Evolutionary conservation across 164 flowering plant species (phyloP).

Genomic region (Tetracentron sinense): DNA sequence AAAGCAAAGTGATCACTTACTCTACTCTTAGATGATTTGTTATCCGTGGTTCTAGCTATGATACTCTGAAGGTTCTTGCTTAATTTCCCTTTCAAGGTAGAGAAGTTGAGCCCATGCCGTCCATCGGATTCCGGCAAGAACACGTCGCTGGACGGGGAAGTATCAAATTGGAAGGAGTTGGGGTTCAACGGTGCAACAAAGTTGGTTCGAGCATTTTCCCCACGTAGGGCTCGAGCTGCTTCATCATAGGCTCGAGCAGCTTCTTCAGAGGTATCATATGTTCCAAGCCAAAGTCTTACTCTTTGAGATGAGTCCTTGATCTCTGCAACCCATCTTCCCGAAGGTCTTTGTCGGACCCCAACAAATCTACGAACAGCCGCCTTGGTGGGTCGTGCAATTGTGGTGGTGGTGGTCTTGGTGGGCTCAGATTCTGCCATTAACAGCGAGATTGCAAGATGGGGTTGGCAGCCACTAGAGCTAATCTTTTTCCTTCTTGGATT

Average conservation of each 20-base stretch:
- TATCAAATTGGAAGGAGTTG: conserved; percentile 7
- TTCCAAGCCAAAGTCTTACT: conserved; percentile 68
- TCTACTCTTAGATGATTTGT: conserved; percentile 44
- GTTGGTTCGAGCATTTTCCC: conserved; percentile 71
- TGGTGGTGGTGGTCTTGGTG: not conserved
- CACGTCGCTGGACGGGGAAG: conserved; percentile 11
- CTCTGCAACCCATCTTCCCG: conserved; percentile 85
- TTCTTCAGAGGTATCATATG: conserved; percentile 71
- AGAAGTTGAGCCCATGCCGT: conserved; percentile 37
- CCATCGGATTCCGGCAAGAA: conserved; percentile 8
- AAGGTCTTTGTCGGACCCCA: conserved; percentile 72
- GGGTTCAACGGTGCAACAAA: conserved; percentile 26
- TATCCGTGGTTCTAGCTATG: conserved; percentile 48
- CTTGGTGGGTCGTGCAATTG: conserved; percentile 19
- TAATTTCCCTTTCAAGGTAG: conserved; percentile 57
- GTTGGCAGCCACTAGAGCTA: too few relatives aligned
- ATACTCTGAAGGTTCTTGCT: conserved; percentile 70
- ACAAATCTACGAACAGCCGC: conserved; percentile 38
- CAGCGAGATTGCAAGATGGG: not conserved
- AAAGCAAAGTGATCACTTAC: conserved; percentile 77
- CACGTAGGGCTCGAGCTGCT: conserved; percentile 70
- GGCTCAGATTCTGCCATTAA: conserved; percentile 15
- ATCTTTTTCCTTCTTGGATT: too few relatives aligned
- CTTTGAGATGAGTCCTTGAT: conserved; percentile 76
- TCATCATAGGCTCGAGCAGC: conserved; percentile 81